These are phyloP conservation scores for Globisporangium nagaii DNA, from an alignment of 352 stramenopile genomes.

Conservation along the genomic window DNA sequence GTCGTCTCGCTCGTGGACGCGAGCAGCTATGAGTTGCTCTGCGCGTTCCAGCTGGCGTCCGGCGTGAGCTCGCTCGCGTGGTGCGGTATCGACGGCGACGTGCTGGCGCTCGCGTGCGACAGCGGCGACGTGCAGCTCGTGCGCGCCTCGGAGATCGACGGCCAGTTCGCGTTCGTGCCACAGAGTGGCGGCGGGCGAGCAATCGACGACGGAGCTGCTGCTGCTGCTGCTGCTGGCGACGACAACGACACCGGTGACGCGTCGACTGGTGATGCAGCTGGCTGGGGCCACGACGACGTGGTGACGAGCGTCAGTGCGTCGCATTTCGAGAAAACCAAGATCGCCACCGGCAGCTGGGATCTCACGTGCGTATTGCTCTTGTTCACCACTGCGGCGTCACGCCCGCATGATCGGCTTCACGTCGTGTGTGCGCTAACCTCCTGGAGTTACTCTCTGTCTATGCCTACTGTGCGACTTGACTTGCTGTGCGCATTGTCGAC, in stretches of 20 bases:
- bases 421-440: too few species aligned
- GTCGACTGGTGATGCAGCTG: neutral
- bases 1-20: constrained; percentile 49
- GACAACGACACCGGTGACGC: neutral
- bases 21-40: constrained; percentile 31
- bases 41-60: constrained; percentile 33
- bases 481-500: too few species aligned
- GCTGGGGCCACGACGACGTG: constrained; percentile 65
- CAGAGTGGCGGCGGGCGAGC: neutral
- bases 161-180: constrained; percentile 35
- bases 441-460: neutral
- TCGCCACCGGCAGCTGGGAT: constrained; percentile 67
- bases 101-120: constrained; percentile 62
- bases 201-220: neutral
- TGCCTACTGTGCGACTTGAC: too few species aligned
- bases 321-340: constrained; percentile 28
- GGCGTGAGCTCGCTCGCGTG: constrained; percentile 53
- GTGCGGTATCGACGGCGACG: constrained; percentile 35
- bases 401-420: too few species aligned
- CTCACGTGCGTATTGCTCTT: constrained; percentile 33
- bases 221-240: neutral
- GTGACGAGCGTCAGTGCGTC: constrained; percentile 51
- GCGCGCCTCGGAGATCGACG: constrained; percentile 25
- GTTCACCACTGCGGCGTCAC: neutral
- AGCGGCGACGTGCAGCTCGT: constrained; percentile 64